These are phyloP conservation scores for Dipodascopsis uninucleata DNA, from an alignment of 805 yeast species.

Conservation along the genomic window DNA sequence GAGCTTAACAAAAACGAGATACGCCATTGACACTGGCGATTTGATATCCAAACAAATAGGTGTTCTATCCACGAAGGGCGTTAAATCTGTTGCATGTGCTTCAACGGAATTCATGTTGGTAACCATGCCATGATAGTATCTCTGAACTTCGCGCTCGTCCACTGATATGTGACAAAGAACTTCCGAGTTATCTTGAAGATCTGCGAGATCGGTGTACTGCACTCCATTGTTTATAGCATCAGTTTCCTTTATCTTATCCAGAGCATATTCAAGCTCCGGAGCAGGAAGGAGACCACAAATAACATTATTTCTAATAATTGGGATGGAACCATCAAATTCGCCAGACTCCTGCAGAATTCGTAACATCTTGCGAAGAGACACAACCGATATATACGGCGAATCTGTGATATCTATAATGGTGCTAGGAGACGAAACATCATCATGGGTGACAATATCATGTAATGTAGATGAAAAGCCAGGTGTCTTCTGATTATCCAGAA, in stretches of 20 bases:
- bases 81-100: slow-evolving; percentile 39
- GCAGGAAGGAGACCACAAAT: slow-evolving; percentile 48
- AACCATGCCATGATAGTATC: slow-evolving; percentile 24
- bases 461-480: slow-evolving; percentile 40
- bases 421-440: slow-evolving; percentile 22
- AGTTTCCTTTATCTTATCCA: slow-evolving; percentile 42
- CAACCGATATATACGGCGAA: slow-evolving; percentile 38
- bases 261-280: slow-evolving; percentile 50
- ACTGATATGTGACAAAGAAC: slow-evolving; percentile 31
- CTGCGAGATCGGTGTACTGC: slow-evolving; percentile 18
- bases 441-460: slow-evolving; percentile 40
- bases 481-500: slow-evolving; percentile 44
- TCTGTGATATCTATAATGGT: slow-evolving; percentile 41
- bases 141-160: slow-evolving; percentile 25
- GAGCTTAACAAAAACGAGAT: slow-evolving; percentile 49
- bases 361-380: slow-evolving; percentile 38
- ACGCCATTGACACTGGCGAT: slow-evolving; percentile 50
- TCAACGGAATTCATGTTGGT: slow-evolving; percentile 1
- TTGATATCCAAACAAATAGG: slow-evolving; percentile 49
- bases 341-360: slow-evolving; percentile 41
- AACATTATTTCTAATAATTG: slow-evolving; percentile 41
- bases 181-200: slow-evolving; percentile 21
- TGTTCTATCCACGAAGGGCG: slow-evolving; percentile 43
- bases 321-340: slow-evolving; percentile 52
- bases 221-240: slow-evolving; percentile 22